These are phyloP conservation scores for Phytophthora capsici DNA, from an alignment of 352 stramenopile species.

Conservation along the genomic window DNA sequence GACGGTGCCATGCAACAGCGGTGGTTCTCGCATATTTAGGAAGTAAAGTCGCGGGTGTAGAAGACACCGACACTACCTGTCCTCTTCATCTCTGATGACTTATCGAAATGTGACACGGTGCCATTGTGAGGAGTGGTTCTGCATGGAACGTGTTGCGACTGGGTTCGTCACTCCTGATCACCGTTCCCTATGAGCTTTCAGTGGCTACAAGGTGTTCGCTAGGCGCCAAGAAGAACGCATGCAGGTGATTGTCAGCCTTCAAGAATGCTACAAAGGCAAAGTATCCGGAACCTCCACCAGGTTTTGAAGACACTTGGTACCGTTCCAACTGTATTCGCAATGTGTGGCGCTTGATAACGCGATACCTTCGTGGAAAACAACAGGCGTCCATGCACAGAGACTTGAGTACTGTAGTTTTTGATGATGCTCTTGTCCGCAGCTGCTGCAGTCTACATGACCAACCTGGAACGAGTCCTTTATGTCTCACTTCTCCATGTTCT, in stretches of 20 bases:
- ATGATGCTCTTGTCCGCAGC: not conserved
- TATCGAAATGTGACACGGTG: not conserved
- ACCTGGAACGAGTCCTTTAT: no score
- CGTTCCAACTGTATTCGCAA: constrained; percentile 15
- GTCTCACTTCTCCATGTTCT: constrained; percentile 2
- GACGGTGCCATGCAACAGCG: not conserved
- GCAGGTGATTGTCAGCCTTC: constrained; percentile 1
- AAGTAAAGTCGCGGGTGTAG: constrained; percentile 9
- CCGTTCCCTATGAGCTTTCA: not conserved
- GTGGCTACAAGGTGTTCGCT: not conserved
- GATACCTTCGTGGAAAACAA: no score
- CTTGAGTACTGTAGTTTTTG: not conserved
- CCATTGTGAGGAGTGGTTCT: not conserved
- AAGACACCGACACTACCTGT: not conserved
- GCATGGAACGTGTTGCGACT: not conserved
- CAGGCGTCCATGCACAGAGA: no score
- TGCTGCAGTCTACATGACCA: not conserved
- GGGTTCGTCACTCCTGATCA: not conserved
- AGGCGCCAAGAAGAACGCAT: not conserved
- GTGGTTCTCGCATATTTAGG: constrained; percentile 3
- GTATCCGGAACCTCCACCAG: constrained; percentile 23
- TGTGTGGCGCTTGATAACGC: constrained; percentile 4
- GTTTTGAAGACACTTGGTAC: constrained; percentile 24
- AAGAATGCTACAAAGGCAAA: constrained; percentile 16
- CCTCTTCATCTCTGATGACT: constrained; percentile 3